Evolutionary conservation across 78 protist genomes (phyloP), one percentile per base, ranked within the genome.

Genomic region (Dictyostelium capitatum): DNA sequence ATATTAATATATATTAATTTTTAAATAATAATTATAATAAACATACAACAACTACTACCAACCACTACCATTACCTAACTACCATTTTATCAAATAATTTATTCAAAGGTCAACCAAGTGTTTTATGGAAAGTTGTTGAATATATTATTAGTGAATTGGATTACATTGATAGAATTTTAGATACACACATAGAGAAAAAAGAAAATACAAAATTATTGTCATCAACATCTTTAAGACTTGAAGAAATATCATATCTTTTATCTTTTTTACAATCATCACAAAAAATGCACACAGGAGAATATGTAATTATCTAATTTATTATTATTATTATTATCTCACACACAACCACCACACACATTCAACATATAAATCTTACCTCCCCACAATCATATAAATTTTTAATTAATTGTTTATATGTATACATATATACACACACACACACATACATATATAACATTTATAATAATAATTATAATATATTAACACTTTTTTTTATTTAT

Each of bases 51-150:
- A 37, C 43, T 37, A 37, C 43, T n/a, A n/a, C 43, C 43, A 3
- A 37, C 43, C 1, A 37, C 43, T 37, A 37, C 43, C 1, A 37
- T 2, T 37, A 37, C 43, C n/a, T n/a, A n/a, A 37, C 43, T 37
- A 37, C 43, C 43, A 37, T 37, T 37, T 2, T 37, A 37, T 37
- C 43, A 37, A 37, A 37, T 37, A 37, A 37, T 37, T 48, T 15
- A 51, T 67, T 20, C 6, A 67, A 9, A 84, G 91, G 70, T 25
- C 83, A 84, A 57, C 91, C 91, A 72, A 74, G 82, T 62, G 46
- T 84, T 50, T 20, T 84, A 46, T 87, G 92, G 92, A 87, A 77
- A 50, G 48, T 87, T 28, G 41, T 87, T 15, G 92, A 74, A 77
- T 87, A 77, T 87, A 43, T 75, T 12, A 87, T 87, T n/a, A 15